phyloP scores from a whole-genome alignment of 352 stramenopile species.

The Pythium brassicae region DNA sequence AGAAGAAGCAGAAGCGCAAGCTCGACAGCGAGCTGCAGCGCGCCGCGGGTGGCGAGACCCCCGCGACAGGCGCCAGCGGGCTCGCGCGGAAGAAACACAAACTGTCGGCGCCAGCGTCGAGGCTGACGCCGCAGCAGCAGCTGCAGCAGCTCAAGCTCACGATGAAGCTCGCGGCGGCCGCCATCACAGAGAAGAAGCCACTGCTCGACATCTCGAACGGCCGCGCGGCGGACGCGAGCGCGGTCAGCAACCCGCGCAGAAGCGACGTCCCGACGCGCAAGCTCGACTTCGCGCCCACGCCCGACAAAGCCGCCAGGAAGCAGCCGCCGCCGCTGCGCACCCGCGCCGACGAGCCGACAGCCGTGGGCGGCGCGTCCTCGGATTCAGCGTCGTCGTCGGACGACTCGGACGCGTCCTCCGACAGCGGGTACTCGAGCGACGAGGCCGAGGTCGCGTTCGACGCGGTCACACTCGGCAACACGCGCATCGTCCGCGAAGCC shows the following conservation, averaged over 20 bases:
- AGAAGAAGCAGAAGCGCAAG: constrained; percentile 31
- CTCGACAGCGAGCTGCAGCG: constrained; percentile 20
- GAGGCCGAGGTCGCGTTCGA: constrained; percentile 66
- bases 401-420: constrained; percentile 17
- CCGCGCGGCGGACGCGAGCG: too few relatives aligned
- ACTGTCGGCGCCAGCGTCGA: constrained; percentile 3
- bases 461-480: constrained; percentile 57
- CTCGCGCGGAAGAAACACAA: constrained; percentile 22
- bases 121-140: constrained; percentile 6
- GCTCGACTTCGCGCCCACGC: constrained; percentile 39
- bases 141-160: constrained; percentile 13
- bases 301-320: constrained; percentile 21
- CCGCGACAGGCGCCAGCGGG: not conserved
- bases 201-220: constrained; percentile 46
- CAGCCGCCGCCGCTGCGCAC: not conserved
- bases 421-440: constrained; percentile 35
- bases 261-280: constrained; percentile 28
- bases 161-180: constrained; percentile 14
- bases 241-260: constrained; percentile 1
- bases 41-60: constrained; percentile 1
- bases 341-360: constrained; percentile 10
- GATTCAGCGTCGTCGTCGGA: constrained; percentile 16
- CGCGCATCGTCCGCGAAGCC: constrained; percentile 46
- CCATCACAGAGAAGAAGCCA: constrained; percentile 15
- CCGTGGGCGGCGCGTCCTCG: not conserved